phyloP scores from a whole-genome alignment of 129 eudicot genomes.

The Centrapalus pauciflorus region DNA sequence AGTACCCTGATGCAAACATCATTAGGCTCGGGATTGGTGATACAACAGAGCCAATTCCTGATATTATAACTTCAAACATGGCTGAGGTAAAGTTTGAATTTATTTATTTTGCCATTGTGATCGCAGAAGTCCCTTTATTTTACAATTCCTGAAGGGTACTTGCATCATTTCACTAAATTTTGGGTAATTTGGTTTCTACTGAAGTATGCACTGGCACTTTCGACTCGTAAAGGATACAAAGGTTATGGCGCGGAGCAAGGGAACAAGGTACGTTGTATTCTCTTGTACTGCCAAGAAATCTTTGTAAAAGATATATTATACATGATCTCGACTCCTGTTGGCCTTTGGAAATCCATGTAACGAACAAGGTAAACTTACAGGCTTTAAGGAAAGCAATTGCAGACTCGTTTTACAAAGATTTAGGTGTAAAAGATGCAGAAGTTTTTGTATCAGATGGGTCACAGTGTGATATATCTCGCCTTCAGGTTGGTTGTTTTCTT shows the following conservation, averaged over 20 bases:
- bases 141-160: neutral
- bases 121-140: neutral
- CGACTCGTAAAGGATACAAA: slow-evolving; percentile 67
- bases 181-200: slow-evolving; percentile 3
- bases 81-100: slow-evolving; percentile 45
- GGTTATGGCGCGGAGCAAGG: slow-evolving; percentile 95
- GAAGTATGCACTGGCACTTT: slow-evolving; percentile 57
- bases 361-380: slow-evolving; percentile 20
- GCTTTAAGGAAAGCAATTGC: slow-evolving; percentile 51
- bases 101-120: neutral
- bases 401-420: slow-evolving; percentile 38
- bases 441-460: slow-evolving; percentile 63
- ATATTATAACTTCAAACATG: slow-evolving; percentile 58
- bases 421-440: slow-evolving; percentile 46
- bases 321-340: neutral
- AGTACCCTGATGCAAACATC: slow-evolving; percentile 73
- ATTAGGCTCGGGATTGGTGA: slow-evolving; percentile 91
- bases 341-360: neutral
- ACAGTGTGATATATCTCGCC: slow-evolving; percentile 66
- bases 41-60: slow-evolving; percentile 80
- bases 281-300: neutral
- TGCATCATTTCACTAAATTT: neutral
- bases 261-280: slow-evolving; percentile 41
- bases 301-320: neutral
- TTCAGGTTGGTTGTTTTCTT: slow-evolving; percentile 33